Conservation (phyloP, 495 filamentous ascomycete genomes). For the Aspergillus funiculosus region DNA sequence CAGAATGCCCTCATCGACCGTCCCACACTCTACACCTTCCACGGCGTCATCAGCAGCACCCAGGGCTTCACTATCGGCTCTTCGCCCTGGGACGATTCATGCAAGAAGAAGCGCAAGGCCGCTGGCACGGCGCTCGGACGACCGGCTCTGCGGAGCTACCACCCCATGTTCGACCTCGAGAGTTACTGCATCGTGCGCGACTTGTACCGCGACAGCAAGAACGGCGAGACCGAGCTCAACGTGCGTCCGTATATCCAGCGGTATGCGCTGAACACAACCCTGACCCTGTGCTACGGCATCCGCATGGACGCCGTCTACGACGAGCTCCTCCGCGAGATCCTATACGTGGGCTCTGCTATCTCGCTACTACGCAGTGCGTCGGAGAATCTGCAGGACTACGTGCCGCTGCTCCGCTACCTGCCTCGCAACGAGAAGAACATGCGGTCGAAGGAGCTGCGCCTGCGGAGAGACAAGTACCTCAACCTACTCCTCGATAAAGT, state of each 20-base stretch:
- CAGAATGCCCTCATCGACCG: slow-evolving; percentile 45
- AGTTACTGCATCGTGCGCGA: slow-evolving; percentile 45
- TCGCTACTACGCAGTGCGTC: slow-evolving; percentile 44
- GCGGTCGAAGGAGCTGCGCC: slow-evolving; percentile 39
- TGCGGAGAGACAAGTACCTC: slow-evolving; percentile 43
- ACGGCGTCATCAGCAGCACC: slow-evolving; percentile 43
- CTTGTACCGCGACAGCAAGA: slow-evolving; percentile 35
- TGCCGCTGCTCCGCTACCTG: slow-evolving; percentile 42
- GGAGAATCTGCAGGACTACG: slow-evolving; percentile 49
- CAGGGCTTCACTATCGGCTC: slow-evolving; percentile 44
- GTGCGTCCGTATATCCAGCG: slow-evolving; percentile 43
- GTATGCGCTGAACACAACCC: slow-evolving; percentile 45
- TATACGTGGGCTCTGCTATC: slow-evolving; percentile 45
- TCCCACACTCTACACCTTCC: slow-evolving; percentile 45
- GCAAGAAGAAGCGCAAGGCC: slow-evolving; percentile 48
- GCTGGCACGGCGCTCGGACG: slow-evolving; percentile 42
- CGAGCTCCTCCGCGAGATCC: slow-evolving; percentile 44
- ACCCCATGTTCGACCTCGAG: slow-evolving; percentile 50
- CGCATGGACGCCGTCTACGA: slow-evolving; percentile 50
- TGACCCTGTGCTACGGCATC: slow-evolving; percentile 51
- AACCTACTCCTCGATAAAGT: slow-evolving; percentile 44
- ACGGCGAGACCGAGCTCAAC: slow-evolving; percentile 35
- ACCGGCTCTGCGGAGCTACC: slow-evolving; percentile 42
- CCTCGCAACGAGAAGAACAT: slow-evolving; percentile 47
- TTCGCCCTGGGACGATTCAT: slow-evolving; percentile 47